Base-by-base conservation (phyloP, 164 flowering plant genomes). In the Stephania yunnanensis region DNA sequence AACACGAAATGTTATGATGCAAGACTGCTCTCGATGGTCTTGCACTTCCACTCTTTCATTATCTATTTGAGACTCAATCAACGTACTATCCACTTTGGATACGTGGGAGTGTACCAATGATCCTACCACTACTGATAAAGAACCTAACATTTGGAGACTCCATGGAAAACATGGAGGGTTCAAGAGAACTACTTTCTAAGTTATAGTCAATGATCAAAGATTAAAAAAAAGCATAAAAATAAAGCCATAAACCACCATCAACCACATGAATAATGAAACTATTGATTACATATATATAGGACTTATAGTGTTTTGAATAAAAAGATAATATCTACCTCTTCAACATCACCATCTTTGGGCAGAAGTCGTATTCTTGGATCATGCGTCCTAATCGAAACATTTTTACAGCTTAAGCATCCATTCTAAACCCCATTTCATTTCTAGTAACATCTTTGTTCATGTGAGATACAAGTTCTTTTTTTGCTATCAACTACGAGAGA, bases 321-420 rank as follows among this genome's bases (percentile, higher is more conserved):
- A 31, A 75, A 4, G 2, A 19, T 61, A 61, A 6, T n/a, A n/a
- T n/a, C n/a, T n/a, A n/a, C n/a, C n/a, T n/a, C n/a, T n/a, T n/a
- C n/a, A n/a, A n/a, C n/a, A 29, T 77, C 77, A 78, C 83, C 78
- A 77, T 89, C 88, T 72, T 86, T 86, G 22, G 69, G 84, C 61
- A 55, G n/a, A n/a, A 17, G n/a, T 83, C 82, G 75, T 75, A 74
- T 25, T 58, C 31, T 65, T 42, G 44, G 71, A 11, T 68, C n/a
- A n/a, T 79, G 76, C 52, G 42, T 74, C 55, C 64, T 77, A 8
- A 79, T 85, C 4, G 72, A 44, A 63, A 71, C 76, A 11, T 76
- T 83, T 68, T 53, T 79, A n/a, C 50, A 97, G 93, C 73, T 87
- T 87, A 68, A 91, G 84, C 99, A 95, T 95, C 96, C 98, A 95